phyloP scores from a whole-genome alignment of 306 rosid species.

The barrel medic (Medicago truncatula) region DNA sequence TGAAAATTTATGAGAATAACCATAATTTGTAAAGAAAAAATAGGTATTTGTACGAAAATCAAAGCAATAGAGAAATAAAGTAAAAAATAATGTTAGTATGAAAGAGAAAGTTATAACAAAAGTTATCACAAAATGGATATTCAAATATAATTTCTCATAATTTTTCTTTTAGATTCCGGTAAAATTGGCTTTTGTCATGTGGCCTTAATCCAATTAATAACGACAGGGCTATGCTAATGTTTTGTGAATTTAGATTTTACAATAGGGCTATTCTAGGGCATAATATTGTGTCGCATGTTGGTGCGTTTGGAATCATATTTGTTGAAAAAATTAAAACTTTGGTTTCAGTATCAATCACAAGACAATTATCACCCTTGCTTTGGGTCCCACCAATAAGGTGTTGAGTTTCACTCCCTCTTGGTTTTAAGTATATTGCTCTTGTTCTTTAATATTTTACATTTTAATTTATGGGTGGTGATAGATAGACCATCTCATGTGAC shows the following conservation, averaged over 20 bases:
- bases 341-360: neutral
- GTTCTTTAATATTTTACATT: neutral
- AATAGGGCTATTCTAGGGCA: neutral
- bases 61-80: no score
- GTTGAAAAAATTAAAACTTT: neutral
- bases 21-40: no score
- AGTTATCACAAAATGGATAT: no score
- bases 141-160: no score
- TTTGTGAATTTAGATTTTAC: neutral
- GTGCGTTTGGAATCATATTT: neutral
- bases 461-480: no score
- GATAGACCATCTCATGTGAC: no score
- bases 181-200: slow-evolving; percentile 46
- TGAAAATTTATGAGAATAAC: no score
- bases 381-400: neutral
- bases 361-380: neutral
- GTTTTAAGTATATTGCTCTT: neutral
- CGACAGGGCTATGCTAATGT: slow-evolving; percentile 14
- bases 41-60: no score
- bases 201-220: slow-evolving; percentile 40
- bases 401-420: neutral
- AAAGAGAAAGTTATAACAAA: no score
- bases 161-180: slow-evolving; percentile 37
- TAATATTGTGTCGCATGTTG: neutral
- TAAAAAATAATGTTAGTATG: no score